These are phyloP conservation scores for Clonostachys chloroleuca DNA, from an alignment of 2,329 filamentous ascomycete genomes.

Conservation along the genomic window DNA sequence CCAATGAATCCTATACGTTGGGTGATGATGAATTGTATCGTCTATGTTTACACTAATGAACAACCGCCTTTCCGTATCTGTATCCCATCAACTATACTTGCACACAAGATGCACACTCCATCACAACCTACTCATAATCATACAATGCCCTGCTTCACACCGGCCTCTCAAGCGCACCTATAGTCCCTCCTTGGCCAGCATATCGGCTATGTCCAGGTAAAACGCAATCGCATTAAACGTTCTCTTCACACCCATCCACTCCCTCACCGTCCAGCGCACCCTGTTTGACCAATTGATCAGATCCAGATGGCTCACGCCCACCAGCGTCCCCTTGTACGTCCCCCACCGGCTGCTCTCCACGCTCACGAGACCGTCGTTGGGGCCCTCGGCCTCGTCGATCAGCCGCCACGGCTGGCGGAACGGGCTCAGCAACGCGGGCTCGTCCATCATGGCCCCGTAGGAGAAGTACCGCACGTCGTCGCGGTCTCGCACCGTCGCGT, in stretches of 20 bases:
- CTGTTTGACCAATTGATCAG: constrained; percentile 66
- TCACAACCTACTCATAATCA: too few species aligned
- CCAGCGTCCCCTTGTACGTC: constrained; percentile 57
- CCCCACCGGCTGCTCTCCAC: constrained; percentile 60
- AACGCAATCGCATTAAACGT: constrained; percentile 66
- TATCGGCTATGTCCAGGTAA: constrained; percentile 62
- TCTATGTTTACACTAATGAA: too few species aligned
- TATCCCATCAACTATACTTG: too few species aligned
- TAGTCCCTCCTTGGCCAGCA: constrained; percentile 64
- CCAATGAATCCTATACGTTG: too few species aligned
- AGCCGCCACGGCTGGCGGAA: constrained; percentile 50
- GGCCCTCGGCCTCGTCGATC: constrained; percentile 46
- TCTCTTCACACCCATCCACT: constrained; percentile 45
- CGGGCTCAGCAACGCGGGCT: constrained; percentile 57
- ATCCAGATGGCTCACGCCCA: constrained; percentile 59
- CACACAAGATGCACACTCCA: too few species aligned
- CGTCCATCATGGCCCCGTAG: constrained; percentile 48
- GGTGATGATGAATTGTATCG: too few species aligned
- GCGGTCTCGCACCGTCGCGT: constrained; percentile 49
- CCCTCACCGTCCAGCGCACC: constrained; percentile 47
- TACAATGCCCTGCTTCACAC: too few species aligned
- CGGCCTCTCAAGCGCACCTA: constrained; percentile 7
- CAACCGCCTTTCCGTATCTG: too few species aligned
- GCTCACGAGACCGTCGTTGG: constrained; percentile 66
- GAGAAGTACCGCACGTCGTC: constrained; percentile 54